Percentiles rank a stretch among this genome's conserved stretches.
Evolutionary conservation across 345 rosid species (phyloP).

Genomic region (Aethionema arabicum): DNA sequence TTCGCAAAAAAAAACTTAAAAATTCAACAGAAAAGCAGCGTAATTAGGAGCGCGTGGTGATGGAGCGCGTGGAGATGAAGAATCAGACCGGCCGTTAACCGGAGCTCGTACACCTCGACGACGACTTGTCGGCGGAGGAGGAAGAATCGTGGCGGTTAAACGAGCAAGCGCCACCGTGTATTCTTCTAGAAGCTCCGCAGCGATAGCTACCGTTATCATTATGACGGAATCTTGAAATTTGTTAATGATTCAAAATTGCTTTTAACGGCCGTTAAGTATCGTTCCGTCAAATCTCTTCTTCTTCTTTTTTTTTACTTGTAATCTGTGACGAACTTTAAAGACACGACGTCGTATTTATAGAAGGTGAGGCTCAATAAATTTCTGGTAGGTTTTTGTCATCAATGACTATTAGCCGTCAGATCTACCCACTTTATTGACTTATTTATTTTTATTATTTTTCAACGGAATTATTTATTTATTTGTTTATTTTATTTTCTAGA

Average conservation of each 20-base stretch:
- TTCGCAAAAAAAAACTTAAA: neutral
- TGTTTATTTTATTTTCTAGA: neutral
- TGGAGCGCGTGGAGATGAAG: neutral
- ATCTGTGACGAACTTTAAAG: constrained; percentile 22
- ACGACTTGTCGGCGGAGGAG: constrained; percentile 30
- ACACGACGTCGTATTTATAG: constrained; percentile 24
- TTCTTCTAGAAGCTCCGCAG: constrained; percentile 42
- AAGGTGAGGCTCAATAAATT: constrained; percentile 18
- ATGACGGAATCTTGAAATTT: neutral
- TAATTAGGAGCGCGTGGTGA: constrained; percentile 33
- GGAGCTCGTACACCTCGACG: constrained; percentile 29
- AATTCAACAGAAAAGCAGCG: constrained; percentile 34
- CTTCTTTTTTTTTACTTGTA: neutral
- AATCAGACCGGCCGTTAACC: constrained; percentile 16
- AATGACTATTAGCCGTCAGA: constrained; percentile 29
- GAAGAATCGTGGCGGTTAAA: constrained; percentile 35
- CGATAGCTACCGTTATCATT: constrained; percentile 41
- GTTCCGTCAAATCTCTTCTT: neutral
- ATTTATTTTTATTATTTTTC: neutral
- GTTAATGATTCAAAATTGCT: neutral
- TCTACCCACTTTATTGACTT: constrained; percentile 30
- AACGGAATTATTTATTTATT: too few species aligned
- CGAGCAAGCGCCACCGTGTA: constrained; percentile 40
- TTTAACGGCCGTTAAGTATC: constrained; percentile 1
- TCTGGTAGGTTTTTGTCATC: constrained; percentile 32